Evolutionary conservation across 192 early-diverging fungal species (phyloP).

Genomic region (Obelidium mucronatum): DNA sequence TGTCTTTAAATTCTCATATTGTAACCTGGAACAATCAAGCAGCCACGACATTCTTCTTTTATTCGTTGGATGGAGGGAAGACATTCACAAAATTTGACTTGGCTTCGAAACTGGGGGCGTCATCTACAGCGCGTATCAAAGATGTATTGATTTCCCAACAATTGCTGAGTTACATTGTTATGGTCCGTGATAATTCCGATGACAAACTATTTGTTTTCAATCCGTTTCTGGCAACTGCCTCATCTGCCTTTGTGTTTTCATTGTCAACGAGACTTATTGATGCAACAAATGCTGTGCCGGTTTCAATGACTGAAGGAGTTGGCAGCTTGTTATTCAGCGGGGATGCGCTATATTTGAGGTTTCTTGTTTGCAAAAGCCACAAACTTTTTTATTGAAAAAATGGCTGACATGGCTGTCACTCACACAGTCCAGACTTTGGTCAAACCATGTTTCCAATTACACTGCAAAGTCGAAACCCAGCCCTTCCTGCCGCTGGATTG

Average conservation of each 20-base stretch:
- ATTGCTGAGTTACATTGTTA: not conserved
- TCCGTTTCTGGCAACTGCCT: not conserved
- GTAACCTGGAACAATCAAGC: conserved; percentile 2
- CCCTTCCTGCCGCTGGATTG: conserved; percentile 1
- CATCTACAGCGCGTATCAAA: not conserved
- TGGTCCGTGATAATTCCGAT: conserved; percentile 10
- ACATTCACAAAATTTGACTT: conserved; percentile 9
- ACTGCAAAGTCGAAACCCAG: conserved; percentile 15
- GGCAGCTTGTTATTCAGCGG: conserved; percentile 17
- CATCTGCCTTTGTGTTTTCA: conserved; percentile 3
- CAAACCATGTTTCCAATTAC: conserved; percentile 20
- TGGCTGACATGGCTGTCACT: too few species aligned
- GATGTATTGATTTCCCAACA: conserved; percentile 16
- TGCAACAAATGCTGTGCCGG: conserved; percentile 8
- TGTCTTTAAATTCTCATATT: not conserved
- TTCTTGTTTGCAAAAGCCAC: not conserved
- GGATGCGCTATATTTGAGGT: conserved; percentile 28
- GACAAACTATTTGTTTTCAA: conserved; percentile 16
- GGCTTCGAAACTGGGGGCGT: not conserved
- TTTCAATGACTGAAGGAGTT: conserved; percentile 4
- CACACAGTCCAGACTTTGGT: conserved; percentile 21
- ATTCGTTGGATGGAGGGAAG: conserved; percentile 13
- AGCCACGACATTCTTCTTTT: not conserved
- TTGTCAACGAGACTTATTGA: not conserved
- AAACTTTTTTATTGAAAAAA: not conserved